Conservation (phyloP, 31 red algal species). For the Asparagopsis taxiformis region DNA sequence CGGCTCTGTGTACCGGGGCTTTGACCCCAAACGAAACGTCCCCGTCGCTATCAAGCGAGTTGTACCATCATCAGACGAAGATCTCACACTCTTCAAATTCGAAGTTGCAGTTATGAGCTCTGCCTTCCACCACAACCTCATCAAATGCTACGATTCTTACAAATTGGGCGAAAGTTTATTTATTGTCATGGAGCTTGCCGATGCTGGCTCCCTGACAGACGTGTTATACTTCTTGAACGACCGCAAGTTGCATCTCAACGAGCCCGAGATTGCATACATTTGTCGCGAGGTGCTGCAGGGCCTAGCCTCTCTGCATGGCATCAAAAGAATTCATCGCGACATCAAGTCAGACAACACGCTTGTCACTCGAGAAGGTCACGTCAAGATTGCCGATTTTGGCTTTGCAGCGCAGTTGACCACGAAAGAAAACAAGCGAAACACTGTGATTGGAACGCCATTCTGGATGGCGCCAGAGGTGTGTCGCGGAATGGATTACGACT, state of each 20-base stretch:
- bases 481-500: constrained; percentile 86
- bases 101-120: constrained; percentile 92
- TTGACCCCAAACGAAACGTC: constrained; percentile 48
- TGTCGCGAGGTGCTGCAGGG: constrained; percentile 89
- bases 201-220: constrained; percentile 93
- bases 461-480: constrained; percentile 99
- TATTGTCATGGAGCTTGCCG: constrained; percentile 97
- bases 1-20: constrained; percentile 81
- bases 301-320: constrained; percentile 74
- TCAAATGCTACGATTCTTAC: constrained; percentile 82
- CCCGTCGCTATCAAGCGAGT: constrained; percentile 93
- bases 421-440: constrained; percentile 86
- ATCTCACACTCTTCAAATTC: constrained; percentile 77
- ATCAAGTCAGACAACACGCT: constrained; percentile 98
- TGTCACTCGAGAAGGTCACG: constrained; percentile 60
- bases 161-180: constrained; percentile 71
- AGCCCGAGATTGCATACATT: constrained; percentile 92
- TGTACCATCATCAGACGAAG: constrained; percentile 53
- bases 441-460: constrained; percentile 95
- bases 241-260: constrained; percentile 75
- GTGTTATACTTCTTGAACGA: constrained; percentile 88
- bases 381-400: constrained; percentile 99
- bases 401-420: constrained; percentile 88
- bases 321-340: constrained; percentile 92
- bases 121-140: constrained; percentile 88